Evolutionary conservation across 345 rosid genomes (phyloP).

Genomic region (Fremontodendron californicum): DNA sequence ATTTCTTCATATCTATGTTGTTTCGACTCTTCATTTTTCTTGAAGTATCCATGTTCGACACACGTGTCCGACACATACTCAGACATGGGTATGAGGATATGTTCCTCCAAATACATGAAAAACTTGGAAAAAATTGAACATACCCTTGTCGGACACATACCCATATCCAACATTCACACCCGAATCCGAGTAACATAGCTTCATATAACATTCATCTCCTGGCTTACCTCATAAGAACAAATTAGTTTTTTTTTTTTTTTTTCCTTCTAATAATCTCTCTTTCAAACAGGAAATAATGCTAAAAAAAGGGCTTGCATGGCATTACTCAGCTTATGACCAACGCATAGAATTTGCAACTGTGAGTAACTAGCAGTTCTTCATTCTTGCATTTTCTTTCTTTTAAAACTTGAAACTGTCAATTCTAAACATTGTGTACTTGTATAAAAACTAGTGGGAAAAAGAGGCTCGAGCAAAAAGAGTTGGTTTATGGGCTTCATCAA

Average conservation of each 20-base stretch:
- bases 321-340: slow-evolving; percentile 63
- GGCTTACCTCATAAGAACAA: neutral
- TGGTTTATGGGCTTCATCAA: slow-evolving; percentile 77
- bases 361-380: neutral
- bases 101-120: too few relatives aligned
- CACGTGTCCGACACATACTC: too few relatives aligned
- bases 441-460: slow-evolving; percentile 59
- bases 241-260: neutral
- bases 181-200: too few relatives aligned
- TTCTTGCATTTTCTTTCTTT: neutral
- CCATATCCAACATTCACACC: too few relatives aligned
- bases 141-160: too few relatives aligned
- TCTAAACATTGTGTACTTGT: neutral
- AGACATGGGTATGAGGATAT: too few relatives aligned
- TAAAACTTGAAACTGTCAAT: neutral
- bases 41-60: too few relatives aligned
- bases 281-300: slow-evolving; percentile 62
- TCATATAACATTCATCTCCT: neutral
- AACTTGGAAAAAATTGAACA: too few relatives aligned
- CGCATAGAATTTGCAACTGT: slow-evolving; percentile 58
- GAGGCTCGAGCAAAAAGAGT: slow-evolving; percentile 62
- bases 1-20: neutral
- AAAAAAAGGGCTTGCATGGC: slow-evolving; percentile 88
- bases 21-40: too few relatives aligned
- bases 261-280: neutral